phyloP scores from a whole-genome alignment of 83 land plant genomes.

The Diphasiastrum complanatum region DNA sequence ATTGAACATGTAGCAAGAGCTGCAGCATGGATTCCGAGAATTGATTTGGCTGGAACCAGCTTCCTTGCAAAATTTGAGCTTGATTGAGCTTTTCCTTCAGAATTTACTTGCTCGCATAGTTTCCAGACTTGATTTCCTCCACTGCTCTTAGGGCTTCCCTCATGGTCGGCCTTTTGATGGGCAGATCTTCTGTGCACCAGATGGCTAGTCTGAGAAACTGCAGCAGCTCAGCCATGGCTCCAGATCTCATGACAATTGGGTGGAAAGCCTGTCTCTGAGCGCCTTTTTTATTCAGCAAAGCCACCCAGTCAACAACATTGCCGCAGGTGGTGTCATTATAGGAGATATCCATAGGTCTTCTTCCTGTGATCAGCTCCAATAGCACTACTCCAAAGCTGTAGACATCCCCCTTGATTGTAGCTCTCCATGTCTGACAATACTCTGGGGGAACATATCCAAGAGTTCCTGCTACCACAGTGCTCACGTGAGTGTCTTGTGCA shows the following conservation, averaged over 20 bases:
- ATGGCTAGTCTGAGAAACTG: slow-evolving; percentile 3
- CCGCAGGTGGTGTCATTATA: no score
- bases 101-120: no score
- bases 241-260: background rate
- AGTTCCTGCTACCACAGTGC: slow-evolving; percentile 12
- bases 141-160: slow-evolving; percentile 2
- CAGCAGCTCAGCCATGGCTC: slow-evolving; percentile 3
- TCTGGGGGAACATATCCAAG: no score
- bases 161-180: slow-evolving; percentile 7
- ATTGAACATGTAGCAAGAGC: no score
- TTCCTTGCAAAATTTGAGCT: no score
- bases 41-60: no score
- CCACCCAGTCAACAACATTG: slow-evolving; percentile 8
- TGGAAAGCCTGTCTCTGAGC: background rate
- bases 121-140: slow-evolving; percentile 12
- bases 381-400: slow-evolving; percentile 12
- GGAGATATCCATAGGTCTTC: no score
- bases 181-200: slow-evolving; percentile 4
- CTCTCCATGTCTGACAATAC: no score
- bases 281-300: background rate
- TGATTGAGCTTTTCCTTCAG: no score
- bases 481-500: slow-evolving; percentile 11
- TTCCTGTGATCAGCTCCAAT: no score
- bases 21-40: no score
- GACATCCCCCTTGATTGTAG: slow-evolving; percentile 5